phyloP scores from a whole-genome alignment of 176 grass and related monocot species.

The sorghum (Sorghum bicolor) region Sorghum_bicolor_NCBIv3 NC_012870.2:74618501-74619000 shows the following conservation, averaged over 20 bases:
- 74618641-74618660: constrained; percentile 1
- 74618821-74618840: constrained; percentile 52
- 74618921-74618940: constrained; percentile 66
- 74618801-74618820: constrained; percentile 45
- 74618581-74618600: constrained; percentile 13
- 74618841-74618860: constrained; percentile 64
- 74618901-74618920: constrained; percentile 60
- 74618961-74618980: constrained; percentile 72
- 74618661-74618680: constrained; percentile 18
- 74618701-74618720: constrained; percentile 45
- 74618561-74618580: constrained; percentile 15
- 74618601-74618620: constrained; percentile 17
- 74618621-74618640: constrained; percentile 12
- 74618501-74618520: constrained; percentile 8
- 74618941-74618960: constrained; percentile 61
- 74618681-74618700: constrained; percentile 46
- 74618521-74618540: constrained; percentile 41
- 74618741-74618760: constrained; percentile 37
- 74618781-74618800: constrained; percentile 27
- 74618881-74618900: constrained; percentile 67
- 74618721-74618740: constrained; percentile 36
- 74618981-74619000: constrained; percentile 89
- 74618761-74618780: constrained; percentile 29
- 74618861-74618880: constrained; percentile 71
- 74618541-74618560: constrained; percentile 10